Percentiles rank a stretch among this genome's conserved stretches.
These are phyloP conservation scores for Fusarium sp. DNA, from an alignment of 2,329 filamentous ascomycete species.

Conservation along the genomic window DNA sequence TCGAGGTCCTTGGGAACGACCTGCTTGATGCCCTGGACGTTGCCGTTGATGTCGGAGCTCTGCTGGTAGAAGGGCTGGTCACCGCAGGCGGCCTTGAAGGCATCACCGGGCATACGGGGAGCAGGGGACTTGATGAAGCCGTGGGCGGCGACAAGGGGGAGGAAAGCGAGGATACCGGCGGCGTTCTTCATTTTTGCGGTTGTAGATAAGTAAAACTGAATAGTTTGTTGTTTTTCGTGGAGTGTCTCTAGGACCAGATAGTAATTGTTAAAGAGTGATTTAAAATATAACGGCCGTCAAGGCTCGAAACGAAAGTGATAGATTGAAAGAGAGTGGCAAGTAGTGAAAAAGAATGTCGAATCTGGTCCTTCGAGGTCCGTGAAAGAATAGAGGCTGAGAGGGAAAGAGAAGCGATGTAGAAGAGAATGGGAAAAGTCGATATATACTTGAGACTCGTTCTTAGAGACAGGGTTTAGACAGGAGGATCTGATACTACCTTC, in stretches of 20 bases:
- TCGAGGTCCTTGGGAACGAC: constrained; percentile 42
- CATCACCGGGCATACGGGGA: constrained; percentile 56
- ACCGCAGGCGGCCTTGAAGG: constrained; percentile 59
- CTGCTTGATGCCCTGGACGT: constrained; percentile 53
- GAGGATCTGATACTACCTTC: constrained; percentile 24
- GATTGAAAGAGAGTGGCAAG: constrained; percentile 45
- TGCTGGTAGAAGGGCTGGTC: constrained; percentile 53
- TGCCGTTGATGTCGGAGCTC: constrained; percentile 52
- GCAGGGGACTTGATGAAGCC: constrained; percentile 57
- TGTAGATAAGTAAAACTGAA: not conserved
- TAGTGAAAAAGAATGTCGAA: constrained; percentile 48
- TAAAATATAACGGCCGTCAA: constrained; percentile 47
- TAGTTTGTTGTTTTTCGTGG: constrained; percentile 11
- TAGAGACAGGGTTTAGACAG: constrained; percentile 33
- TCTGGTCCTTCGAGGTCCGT: constrained; percentile 50
- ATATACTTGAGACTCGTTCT: constrained; percentile 29
- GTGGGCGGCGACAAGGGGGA: constrained; percentile 55
- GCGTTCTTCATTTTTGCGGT: constrained; percentile 42
- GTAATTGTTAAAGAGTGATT: constrained; percentile 36
- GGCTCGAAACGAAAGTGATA: constrained; percentile 46
- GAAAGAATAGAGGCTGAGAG: constrained; percentile 43
- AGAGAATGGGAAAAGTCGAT: constrained; percentile 36
- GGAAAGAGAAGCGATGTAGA: not conserved
- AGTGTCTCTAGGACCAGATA: constrained; percentile 48
- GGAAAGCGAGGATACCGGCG: constrained; percentile 41